These are phyloP conservation scores for Boeremia exigua DNA, from an alignment of 2,329 filamentous ascomycete species.

Conservation along the genomic window DNA sequence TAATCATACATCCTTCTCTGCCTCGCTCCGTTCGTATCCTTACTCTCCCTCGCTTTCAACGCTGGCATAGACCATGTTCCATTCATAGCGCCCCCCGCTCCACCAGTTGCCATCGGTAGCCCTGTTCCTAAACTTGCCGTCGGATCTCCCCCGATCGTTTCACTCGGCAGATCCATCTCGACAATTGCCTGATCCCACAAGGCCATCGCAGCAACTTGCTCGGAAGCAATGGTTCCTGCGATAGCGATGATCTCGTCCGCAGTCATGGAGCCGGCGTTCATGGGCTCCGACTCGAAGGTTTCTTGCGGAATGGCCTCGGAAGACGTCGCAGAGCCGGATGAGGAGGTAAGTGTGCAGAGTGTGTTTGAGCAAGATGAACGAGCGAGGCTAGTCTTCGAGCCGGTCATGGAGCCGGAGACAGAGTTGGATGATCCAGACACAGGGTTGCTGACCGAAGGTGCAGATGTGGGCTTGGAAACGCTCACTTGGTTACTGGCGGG, in stretches of 20 bases:
- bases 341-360: conserved; percentile 8
- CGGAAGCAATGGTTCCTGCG: conserved; percentile 1
- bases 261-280: conserved; percentile 14
- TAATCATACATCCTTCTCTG: conserved; percentile 15
- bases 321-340: conserved; percentile 1
- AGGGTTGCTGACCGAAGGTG: neutral
- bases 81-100: conserved; percentile 2
- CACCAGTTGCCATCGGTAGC: conserved; percentile 12
- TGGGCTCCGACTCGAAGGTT: conserved; percentile 16
- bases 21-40: neutral
- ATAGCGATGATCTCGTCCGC: conserved; percentile 7
- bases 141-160: conserved; percentile 5
- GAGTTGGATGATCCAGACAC: neutral
- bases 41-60: neutral
- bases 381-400: neutral
- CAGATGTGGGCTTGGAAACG: neutral
- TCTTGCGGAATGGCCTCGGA: conserved; percentile 3
- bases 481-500: neutral
- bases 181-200: conserved; percentile 10
- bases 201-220: conserved; percentile 4
- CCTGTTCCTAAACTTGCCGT: conserved; percentile 12
- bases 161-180: conserved; percentile 8
- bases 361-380: conserved; percentile 17
- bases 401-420: neutral
- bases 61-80: conserved; percentile 13